Evolutionary conservation across 768 basidiomycete species (phyloP).

Genomic region (Hortiboletus flavorubellus): DNA sequence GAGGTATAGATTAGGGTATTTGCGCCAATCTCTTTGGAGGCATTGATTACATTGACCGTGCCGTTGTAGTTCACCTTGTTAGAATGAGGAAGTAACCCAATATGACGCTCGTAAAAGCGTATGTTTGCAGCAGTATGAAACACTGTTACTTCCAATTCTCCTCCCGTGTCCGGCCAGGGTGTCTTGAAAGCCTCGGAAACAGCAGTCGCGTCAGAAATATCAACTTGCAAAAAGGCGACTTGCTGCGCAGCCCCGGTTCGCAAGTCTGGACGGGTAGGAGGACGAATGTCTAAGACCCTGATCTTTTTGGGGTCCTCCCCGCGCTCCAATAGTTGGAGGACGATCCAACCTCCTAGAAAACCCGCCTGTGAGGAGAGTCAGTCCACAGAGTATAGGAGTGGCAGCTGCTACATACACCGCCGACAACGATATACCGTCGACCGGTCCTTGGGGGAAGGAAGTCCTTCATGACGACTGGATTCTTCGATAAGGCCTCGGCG

Average conservation of each 20-base stretch:
- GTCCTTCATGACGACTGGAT: slow-evolving; percentile 36
- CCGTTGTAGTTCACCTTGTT: slow-evolving; percentile 63
- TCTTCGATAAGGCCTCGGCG: slow-evolving; percentile 35
- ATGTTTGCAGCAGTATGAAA: slow-evolving; percentile 79
- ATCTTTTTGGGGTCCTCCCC: slow-evolving; percentile 68
- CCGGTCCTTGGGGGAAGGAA: slow-evolving; percentile 67
- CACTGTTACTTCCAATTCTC: slow-evolving; percentile 47
- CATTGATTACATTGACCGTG: slow-evolving; percentile 62
- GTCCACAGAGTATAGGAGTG: not conserved
- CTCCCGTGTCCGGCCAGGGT: slow-evolving; percentile 50
- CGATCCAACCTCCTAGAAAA: slow-evolving; percentile 78
- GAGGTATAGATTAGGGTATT: slow-evolving; percentile 67
- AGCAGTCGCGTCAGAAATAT: slow-evolving; percentile 52
- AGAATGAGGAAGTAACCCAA: slow-evolving; percentile 49
- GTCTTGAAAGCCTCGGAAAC: slow-evolving; percentile 60
- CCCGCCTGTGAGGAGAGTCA: slow-evolving; percentile 47
- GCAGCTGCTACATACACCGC: slow-evolving; percentile 51
- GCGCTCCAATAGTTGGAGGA: slow-evolving; percentile 60
- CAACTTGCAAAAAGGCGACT: slow-evolving; percentile 55
- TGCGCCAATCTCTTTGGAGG: slow-evolving; percentile 53
- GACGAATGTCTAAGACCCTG: slow-evolving; percentile 63
- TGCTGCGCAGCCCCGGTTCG: slow-evolving; percentile 47
- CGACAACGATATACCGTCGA: slow-evolving; percentile 71
- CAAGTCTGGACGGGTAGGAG: slow-evolving; percentile 56
- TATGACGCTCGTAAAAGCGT: slow-evolving; percentile 68